Conservation (phyloP, 1,284 basidiomycete species). For the Ganoderma leucocontextum region DNA sequence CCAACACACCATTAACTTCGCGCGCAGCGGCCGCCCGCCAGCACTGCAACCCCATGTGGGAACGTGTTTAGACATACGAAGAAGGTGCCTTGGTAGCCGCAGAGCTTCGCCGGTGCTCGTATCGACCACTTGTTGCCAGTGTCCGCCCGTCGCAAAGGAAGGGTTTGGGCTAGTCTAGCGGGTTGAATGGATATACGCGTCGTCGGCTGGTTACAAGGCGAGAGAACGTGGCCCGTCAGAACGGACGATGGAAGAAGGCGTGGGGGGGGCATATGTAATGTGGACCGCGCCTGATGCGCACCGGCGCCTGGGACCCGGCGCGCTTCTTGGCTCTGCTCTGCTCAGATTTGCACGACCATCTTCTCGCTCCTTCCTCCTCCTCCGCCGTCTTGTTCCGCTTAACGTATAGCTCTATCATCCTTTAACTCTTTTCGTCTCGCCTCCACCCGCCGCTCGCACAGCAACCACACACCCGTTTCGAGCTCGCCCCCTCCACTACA, state of each 20-base stretch:
- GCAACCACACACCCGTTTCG: slow-evolving; percentile 28
- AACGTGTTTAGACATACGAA: not conserved
- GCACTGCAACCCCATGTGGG: not conserved
- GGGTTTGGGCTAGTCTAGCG: not conserved
- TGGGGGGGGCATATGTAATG: slow-evolving; percentile 17
- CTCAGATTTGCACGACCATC: slow-evolving; percentile 42
- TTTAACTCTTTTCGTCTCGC: slow-evolving; percentile 32
- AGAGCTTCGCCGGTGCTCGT: not conserved
- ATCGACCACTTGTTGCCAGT: slow-evolving; percentile 3
- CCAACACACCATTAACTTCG: not conserved
- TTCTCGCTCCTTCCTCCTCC: slow-evolving; percentile 43
- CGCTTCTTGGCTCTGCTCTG: slow-evolving; percentile 35
- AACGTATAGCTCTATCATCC: slow-evolving; percentile 38
- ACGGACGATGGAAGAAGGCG: slow-evolving; percentile 24
- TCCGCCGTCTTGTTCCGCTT: slow-evolving; percentile 32
- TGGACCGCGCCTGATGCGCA: slow-evolving; percentile 33
- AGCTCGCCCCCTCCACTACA: slow-evolving; percentile 24
- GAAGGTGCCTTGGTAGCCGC: not conserved
- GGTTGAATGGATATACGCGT: not conserved
- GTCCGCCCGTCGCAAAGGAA: not conserved
- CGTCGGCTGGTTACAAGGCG: slow-evolving; percentile 2
- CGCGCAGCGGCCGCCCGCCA: not conserved
- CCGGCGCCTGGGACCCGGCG: slow-evolving; percentile 33
- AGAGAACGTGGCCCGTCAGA: slow-evolving; percentile 17
- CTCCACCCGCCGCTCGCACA: slow-evolving; percentile 33